These are phyloP conservation scores for Stephania cephalantha DNA, from an alignment of 164 flowering plant genomes.

Conservation along the genomic window DNA sequence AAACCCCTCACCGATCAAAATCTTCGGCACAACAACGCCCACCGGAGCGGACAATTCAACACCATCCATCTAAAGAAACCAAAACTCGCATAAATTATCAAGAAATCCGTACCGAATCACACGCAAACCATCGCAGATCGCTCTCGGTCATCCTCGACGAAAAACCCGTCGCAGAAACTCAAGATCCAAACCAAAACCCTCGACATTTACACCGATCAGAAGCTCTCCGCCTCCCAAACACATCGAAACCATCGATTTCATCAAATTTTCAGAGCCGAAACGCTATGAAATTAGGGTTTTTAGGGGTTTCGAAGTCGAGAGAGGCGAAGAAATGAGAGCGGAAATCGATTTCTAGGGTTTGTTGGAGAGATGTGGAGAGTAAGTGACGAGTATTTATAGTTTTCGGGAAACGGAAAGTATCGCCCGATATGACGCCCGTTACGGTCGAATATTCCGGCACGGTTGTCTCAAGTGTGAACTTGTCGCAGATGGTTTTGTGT, in stretches of 20 bases:
- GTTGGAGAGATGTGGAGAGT: neutral
- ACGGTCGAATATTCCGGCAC: conserved; percentile 7
- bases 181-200: neutral
- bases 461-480: neutral
- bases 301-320: neutral
- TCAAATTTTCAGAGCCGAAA: neutral
- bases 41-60: conserved; percentile 12
- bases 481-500: neutral
- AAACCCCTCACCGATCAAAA: conserved; percentile 13
- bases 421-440: conserved; percentile 6
- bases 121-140: neutral
- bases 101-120: neutral
- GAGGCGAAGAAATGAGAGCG: conserved; percentile 8
- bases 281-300: neutral
- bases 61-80: conserved; percentile 15
- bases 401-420: conserved; percentile 19
- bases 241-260: conserved; percentile 5
- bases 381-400: conserved; percentile 15
- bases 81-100: neutral
- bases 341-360: conserved; percentile 10
- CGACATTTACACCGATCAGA: conserved; percentile 3
- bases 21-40: conserved; percentile 15
- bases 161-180: neutral
- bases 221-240: conserved; percentile 6
- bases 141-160: neutral